Conservation (phyloP, 1,284 basidiomycete species). For the Ustilago esculenta region DNA sequence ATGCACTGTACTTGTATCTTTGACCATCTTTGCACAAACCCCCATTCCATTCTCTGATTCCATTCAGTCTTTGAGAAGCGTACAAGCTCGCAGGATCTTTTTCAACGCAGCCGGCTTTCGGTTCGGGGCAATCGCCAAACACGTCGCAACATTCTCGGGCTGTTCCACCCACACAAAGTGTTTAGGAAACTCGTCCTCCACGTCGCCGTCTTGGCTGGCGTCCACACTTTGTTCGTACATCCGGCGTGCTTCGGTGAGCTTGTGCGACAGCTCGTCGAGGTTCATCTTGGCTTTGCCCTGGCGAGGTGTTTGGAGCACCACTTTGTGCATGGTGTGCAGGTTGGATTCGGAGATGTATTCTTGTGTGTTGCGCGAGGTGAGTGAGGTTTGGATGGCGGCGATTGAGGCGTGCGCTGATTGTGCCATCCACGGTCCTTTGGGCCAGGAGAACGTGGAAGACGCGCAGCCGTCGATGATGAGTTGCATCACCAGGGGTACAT, state of each 20-base stretch:
- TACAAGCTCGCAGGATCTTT: constrained; percentile 68
- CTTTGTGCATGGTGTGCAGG: constrained; percentile 61
- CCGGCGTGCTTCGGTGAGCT: constrained; percentile 53
- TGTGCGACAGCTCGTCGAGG: constrained; percentile 59
- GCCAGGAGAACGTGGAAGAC: constrained; percentile 68
- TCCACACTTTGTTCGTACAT: constrained; percentile 7
- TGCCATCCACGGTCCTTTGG: constrained; percentile 72
- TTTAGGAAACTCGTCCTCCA: constrained; percentile 48
- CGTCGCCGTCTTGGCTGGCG: neutral
- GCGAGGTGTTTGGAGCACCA: constrained; percentile 59
- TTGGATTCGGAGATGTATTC: constrained; percentile 43
- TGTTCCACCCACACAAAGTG: constrained; percentile 73
- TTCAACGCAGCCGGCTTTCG: constrained; percentile 69
- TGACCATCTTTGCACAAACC: neutral
- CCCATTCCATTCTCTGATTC: neutral
- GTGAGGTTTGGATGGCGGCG: constrained; percentile 60
- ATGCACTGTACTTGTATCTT: constrained; percentile 26
- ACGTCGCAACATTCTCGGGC: constrained; percentile 72
- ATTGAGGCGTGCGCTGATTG: constrained; percentile 72
- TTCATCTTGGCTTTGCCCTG: constrained; percentile 27
- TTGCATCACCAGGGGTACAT: constrained; percentile 64
- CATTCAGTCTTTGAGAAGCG: constrained; percentile 68
- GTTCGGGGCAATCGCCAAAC: constrained; percentile 72
- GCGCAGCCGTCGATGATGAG: constrained; percentile 54
- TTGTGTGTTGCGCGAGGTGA: constrained; percentile 21